Evolutionary conservation across 2,329 filamentous ascomycete species (phyloP).

Genomic region (Fusarium torulosum): DNA sequence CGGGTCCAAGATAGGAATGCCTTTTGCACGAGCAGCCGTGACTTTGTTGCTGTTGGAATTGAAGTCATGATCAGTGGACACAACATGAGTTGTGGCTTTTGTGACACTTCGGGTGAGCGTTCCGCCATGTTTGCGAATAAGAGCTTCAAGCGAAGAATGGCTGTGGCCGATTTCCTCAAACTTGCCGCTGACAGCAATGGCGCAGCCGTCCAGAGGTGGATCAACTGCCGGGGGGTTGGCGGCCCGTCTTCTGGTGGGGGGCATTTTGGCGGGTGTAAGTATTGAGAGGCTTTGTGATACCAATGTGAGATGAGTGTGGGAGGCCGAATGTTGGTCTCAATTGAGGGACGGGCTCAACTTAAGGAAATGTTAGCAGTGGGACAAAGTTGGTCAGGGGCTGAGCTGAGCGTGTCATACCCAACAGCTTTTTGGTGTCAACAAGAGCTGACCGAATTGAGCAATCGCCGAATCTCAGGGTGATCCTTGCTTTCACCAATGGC

Average conservation of each 20-base stretch:
- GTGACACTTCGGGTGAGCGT: slow-evolving; percentile 61
- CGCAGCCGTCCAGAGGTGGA: slow-evolving; percentile 60
- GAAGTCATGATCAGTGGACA: slow-evolving; percentile 67
- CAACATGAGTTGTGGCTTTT: slow-evolving; percentile 66
- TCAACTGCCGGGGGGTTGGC: slow-evolving; percentile 39
- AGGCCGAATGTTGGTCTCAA: neutral
- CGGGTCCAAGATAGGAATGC: slow-evolving; percentile 67
- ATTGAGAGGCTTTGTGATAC: neutral
- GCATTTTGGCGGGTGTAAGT: slow-evolving; percentile 30
- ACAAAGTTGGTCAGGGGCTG: slow-evolving; percentile 40
- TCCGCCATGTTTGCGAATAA: slow-evolving; percentile 64
- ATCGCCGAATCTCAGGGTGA: slow-evolving; percentile 42
- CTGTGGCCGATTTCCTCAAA: slow-evolving; percentile 67
- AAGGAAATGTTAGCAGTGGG: slow-evolving; percentile 31
- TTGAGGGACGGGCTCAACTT: slow-evolving; percentile 16
- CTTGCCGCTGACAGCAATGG: slow-evolving; percentile 70
- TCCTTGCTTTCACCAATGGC: slow-evolving; percentile 32
- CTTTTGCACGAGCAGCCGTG: slow-evolving; percentile 59
- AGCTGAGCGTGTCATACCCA: slow-evolving; percentile 35
- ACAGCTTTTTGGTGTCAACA: slow-evolving; percentile 34
- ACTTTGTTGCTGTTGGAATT: slow-evolving; percentile 65
- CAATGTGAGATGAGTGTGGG: neutral
- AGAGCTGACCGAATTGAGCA: slow-evolving; percentile 41
- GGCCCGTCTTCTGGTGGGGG: slow-evolving; percentile 42
- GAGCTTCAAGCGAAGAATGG: slow-evolving; percentile 60